Evolutionary conservation across 1,284 basidiomycete genomes (phyloP), one percentile per base, ranked within the genome.

Genomic region (Porodaedalea pini): DNA sequence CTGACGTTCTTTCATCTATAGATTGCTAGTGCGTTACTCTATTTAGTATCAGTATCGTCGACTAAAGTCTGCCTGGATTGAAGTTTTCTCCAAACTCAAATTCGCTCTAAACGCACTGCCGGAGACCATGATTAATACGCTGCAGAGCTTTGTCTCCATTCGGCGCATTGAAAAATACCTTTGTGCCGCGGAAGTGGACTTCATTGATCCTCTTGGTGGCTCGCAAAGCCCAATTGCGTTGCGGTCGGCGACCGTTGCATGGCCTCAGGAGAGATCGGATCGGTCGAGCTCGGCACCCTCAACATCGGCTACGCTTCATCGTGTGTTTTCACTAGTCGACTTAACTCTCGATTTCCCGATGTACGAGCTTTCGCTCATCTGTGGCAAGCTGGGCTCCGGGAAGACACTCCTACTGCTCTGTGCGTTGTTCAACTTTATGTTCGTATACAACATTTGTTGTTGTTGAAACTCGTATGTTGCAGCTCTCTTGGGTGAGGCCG

Each of bases 121-220:
- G 0, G 94, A 95, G 69, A 92, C 90, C 0, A 85, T 94, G 64
- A 92, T 96, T 67, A 88, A 90, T 65, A 80, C 90, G 71, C 77
- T 94, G 17, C 45, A 47, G n/a, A 81, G 85, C 55, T 79, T 92
- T 53, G 91, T 96, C 21, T 95, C 92, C 2, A 77, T 95, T 47
- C 84, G 90, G 11, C 89, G 94, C 49, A 95, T 97, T 61, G 92
- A 96, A 69, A 93, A 92, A 68, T 96, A 93, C 70, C 79, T 94
- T 39, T 75, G 82, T 49, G 79, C 81, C 5, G 79, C 79, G 1
- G 92, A 94, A 70, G 83, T 94, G 13, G 69, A 77, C 0, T 68
- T 75, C 0, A 83, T 86, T 4, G 77, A 77, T 15, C 80, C 83
- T 7, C 70, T 88, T 8, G 71, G 77, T 15, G 70, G 78, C 29